Percentiles rank a stretch among this genome's conserved stretches.
These are phyloP conservation scores for Purshia tridentata DNA, from an alignment of 306 rosid genomes.

Conservation along the genomic window DNA sequence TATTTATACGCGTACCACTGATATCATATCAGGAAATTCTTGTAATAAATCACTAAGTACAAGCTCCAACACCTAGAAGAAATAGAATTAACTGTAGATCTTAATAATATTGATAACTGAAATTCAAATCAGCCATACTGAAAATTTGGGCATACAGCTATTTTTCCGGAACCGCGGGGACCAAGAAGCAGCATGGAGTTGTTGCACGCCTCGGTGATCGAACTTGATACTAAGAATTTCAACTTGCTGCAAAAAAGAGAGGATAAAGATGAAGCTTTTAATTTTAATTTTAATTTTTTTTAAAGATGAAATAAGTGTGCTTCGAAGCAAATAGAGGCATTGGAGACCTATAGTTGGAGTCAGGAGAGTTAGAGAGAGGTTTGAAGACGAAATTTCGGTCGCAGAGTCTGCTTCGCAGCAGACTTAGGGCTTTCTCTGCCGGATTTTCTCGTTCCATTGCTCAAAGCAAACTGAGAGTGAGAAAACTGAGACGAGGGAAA, in stretches of 20 bases:
- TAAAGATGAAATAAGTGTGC: background rate
- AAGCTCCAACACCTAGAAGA: slow-evolving; percentile 74
- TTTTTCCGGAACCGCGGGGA: slow-evolving; percentile 87
- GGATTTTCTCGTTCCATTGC: slow-evolving; percentile 47
- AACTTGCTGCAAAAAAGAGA: slow-evolving; percentile 51
- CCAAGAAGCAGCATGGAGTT: slow-evolving; percentile 90
- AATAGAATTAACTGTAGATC: background rate
- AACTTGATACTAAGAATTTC: slow-evolving; percentile 76
- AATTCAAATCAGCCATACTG: background rate
- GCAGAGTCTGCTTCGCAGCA: slow-evolving; percentile 63
- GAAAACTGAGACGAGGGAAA: background rate
- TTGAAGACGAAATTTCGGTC: slow-evolving; percentile 55
- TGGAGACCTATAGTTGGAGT: slow-evolving; percentile 57
- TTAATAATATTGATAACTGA: background rate
- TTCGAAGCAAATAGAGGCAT: background rate
- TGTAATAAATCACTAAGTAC: slow-evolving; percentile 61
- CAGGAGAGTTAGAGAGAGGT: slow-evolving; percentile 44
- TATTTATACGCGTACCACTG: slow-evolving; percentile 52
- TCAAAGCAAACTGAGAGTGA: background rate
- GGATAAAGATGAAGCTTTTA: background rate
- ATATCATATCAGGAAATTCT: slow-evolving; percentile 66
- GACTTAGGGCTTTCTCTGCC: slow-evolving; percentile 46
- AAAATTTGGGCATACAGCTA: slow-evolving; percentile 46
- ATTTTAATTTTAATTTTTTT: background rate
- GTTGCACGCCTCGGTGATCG: slow-evolving; percentile 83